phyloP scores from a whole-genome alignment of 2,329 filamentous ascomycete species.

The Microdochium paspali region DNA sequence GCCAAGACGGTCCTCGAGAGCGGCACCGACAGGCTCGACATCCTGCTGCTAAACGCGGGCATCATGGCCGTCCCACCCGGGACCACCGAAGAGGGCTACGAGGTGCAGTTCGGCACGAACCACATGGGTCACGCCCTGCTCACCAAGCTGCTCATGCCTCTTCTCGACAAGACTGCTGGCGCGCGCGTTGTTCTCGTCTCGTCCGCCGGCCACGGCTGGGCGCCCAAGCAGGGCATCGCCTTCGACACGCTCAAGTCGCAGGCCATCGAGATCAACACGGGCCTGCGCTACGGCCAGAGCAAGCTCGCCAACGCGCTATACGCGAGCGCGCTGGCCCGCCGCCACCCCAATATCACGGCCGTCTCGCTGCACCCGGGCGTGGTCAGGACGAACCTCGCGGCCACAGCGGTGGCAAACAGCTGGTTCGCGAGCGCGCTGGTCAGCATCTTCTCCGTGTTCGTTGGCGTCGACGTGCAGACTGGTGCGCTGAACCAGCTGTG shows the following conservation, averaged over 20 bases:
- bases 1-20: constrained; percentile 6
- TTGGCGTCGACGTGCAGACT: background rate
- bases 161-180: constrained; percentile 3
- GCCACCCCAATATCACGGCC: background rate
- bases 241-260: constrained; percentile 4
- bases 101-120: constrained; percentile 32
- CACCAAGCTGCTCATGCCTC: constrained; percentile 14
- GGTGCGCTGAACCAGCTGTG: constrained; percentile 32
- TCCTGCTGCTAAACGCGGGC: constrained; percentile 20
- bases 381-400: constrained; percentile 6
- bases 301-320: constrained; percentile 39
- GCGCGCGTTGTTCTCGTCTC: constrained; percentile 13
- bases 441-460: constrained; percentile 1
- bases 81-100: constrained; percentile 29
- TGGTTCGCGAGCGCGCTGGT: constrained; percentile 3
- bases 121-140: constrained; percentile 32
- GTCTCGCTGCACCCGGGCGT: constrained; percentile 8
- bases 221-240: constrained; percentile 13
- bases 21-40: constrained; percentile 21
- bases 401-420: constrained; percentile 2
- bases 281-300: constrained; percentile 32
- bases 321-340: constrained; percentile 23
- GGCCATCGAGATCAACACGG: constrained; percentile 14
- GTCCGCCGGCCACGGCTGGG: constrained; percentile 13
- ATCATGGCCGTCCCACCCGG: constrained; percentile 22